phyloP scores from a whole-genome alignment of 106 monocot species.

The Platanthera guangdongensis region DNA sequence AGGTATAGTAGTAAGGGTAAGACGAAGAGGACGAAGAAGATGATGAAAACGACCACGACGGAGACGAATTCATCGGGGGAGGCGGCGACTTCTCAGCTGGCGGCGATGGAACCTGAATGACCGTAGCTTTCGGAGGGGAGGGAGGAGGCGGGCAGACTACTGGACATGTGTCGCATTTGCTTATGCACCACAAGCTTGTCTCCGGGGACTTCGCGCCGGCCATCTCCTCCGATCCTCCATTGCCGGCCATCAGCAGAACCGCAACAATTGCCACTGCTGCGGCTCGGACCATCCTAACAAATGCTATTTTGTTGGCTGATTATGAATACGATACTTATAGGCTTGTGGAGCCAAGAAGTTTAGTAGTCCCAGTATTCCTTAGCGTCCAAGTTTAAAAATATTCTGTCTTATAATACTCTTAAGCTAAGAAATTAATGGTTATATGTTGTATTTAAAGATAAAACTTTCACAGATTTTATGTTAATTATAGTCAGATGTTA shows the following conservation, averaged over 20 bases:
- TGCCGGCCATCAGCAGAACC: slow-evolving; percentile 2
- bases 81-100: background rate
- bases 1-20: slow-evolving; percentile 48
- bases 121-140: slow-evolving; percentile 10
- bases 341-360: background rate
- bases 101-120: slow-evolving; percentile 8
- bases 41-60: slow-evolving; percentile 8
- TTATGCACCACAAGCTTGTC: slow-evolving; percentile 25
- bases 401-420: background rate
- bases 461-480: no score
- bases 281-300: background rate
- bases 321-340: background rate
- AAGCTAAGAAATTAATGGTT: background rate
- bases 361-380: background rate
- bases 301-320: background rate
- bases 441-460: no score
- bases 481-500: no score
- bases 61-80: background rate
- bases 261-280: background rate
- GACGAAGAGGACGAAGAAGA: slow-evolving; percentile 11
- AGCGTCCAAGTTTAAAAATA: slow-evolving; percentile 2
- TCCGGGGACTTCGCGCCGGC: slow-evolving; percentile 13
- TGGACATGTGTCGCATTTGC: slow-evolving; percentile 50
- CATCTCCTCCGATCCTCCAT: slow-evolving; percentile 1
- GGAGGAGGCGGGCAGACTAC: slow-evolving; percentile 32